Base-by-base conservation (phyloP, 371 early-diverging fungal species). In the Chytridiales sp. region DNA sequence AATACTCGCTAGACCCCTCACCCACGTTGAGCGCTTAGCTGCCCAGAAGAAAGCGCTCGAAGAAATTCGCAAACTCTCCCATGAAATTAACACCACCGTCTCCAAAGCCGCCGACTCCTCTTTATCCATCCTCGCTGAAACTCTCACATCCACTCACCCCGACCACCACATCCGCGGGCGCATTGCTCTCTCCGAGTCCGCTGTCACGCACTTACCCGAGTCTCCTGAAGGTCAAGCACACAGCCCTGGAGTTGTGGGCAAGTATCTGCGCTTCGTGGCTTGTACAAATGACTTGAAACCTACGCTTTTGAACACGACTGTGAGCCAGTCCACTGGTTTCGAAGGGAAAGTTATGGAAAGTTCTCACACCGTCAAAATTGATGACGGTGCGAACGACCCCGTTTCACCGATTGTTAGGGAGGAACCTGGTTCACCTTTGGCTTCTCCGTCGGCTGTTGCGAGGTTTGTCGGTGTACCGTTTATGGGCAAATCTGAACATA, bases 401-500 rank as follows among this genome's bases (percentile, higher is more conserved):
- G 22, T 58, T 17, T 13, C 31, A 1, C 35, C 68, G 2, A 17
- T 35, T 22, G 41, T 39, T 22, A 30, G 49, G 6, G 13, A 17
- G 21, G 54, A 44, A 5, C 8, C 48, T 60, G 6, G 31, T 22
- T 11, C 48, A 8, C 46, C 49, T 5, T 32, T 32, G 6, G 24
- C 39, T 34, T 59, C 59, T 11, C 49, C 59, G 4, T 27, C 29
- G 11, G 3, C 62, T 3, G 54, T 61, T 2, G 51, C 59, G 1
- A 42, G 51, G 32, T 68, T 64, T 34, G 38, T 73, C 15, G 73
- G 73, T 4, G 48, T 69, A 1, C 69, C 73, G 3, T 27, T 73
- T 27, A 43, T 59, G 3, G 15, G 54, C 4, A 19, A 30, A 3
- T 11, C 39, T 1, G 46, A 22, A 4, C 46, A 43, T 15, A 56